Base-by-base conservation (phyloP, 2,329 filamentous ascomycete species). In the Colletotrichum cereale region DNA sequence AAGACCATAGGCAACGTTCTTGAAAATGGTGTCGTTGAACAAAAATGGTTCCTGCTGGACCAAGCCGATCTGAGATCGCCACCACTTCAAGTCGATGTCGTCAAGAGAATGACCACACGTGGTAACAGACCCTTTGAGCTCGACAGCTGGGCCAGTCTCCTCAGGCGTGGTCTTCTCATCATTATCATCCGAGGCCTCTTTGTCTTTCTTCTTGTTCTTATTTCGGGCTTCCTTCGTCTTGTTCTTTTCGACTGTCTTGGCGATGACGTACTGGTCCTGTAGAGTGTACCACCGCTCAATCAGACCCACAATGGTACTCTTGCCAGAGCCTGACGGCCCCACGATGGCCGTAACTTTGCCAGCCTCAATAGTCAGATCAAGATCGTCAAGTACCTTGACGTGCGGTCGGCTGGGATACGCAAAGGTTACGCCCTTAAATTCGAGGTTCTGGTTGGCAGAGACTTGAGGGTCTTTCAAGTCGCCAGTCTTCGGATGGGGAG, bases 311-410 rank as follows among this genome's bases (percentile, higher is more conserved):
- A 94, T 89, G 0, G 92, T 95, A 62, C 90, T 92, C 79, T 95
- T 95, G 0, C 93, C 92, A 5, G 88, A 90, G 0, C 92, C 92
- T 2, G 90, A 93, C 0, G 91, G 88, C 0, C 92, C 92, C 26
- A 95, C 92, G 24, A 95, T 91, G 2, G 92, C 92, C 0, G 91
- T 93, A 2, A 91, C 87, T 76, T 92, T 92, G 26, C 91, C 90
- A 10, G 88, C 85, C 71, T 88, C 84, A 66, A 94, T 88, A 0
- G 79, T 82, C 11, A 93, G 80, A 75, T 86, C 85, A 3, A 93
- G 79, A 3, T 85, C 81, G 74, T 92, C 86, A 1, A 93, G 80
- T 0, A 93, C 88, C 75, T 89, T 89, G 72, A 91, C 87, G 69
- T 90, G 86, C 0, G 90, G 89, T 16, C 91, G 85, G 60, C 83